Percentiles rank a stretch among this genome's conserved stretches.
Conservation (phyloP, 306 rosid genomes). For the Echinosophora koreensis region DNA sequence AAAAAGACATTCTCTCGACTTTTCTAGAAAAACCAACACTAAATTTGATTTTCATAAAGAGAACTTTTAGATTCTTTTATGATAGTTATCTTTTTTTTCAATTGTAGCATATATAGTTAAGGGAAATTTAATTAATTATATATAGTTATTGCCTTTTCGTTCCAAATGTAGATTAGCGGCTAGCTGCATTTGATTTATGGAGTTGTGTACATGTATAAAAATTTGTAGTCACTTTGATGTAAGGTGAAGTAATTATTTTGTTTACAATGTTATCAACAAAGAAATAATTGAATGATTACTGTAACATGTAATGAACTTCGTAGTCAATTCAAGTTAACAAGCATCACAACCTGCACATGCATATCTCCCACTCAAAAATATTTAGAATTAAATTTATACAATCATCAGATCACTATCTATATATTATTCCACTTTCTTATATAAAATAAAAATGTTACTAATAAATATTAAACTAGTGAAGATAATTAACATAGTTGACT, state of each 20-base stretch:
- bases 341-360: too few relatives aligned
- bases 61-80: conserved; percentile 59
- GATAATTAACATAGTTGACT: too few relatives aligned
- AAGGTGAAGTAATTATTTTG: conserved; percentile 19
- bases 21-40: conserved; percentile 79
- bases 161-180: conserved; percentile 26
- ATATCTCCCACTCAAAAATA: too few relatives aligned
- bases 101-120: conserved; percentile 45
- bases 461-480: too few relatives aligned
- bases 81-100: conserved; percentile 1
- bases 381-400: too few relatives aligned
- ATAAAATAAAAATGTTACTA: too few relatives aligned
- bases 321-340: too few relatives aligned
- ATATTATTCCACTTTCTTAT: too few relatives aligned
- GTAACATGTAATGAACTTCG: too few relatives aligned
- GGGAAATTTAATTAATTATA: conserved; percentile 11
- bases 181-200: conserved; percentile 13
- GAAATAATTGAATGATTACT: too few relatives aligned
- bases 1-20: conserved; percentile 71
- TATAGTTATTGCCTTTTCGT: conserved; percentile 26
- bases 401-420: too few relatives aligned
- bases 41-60: conserved; percentile 91
- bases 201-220: conserved; percentile 17
- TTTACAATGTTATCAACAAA: neutral
- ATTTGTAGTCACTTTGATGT: conserved; percentile 32